Base-by-base conservation (phyloP, 371 early-diverging fungal species). In the Lichtheimia ornata region DNA sequence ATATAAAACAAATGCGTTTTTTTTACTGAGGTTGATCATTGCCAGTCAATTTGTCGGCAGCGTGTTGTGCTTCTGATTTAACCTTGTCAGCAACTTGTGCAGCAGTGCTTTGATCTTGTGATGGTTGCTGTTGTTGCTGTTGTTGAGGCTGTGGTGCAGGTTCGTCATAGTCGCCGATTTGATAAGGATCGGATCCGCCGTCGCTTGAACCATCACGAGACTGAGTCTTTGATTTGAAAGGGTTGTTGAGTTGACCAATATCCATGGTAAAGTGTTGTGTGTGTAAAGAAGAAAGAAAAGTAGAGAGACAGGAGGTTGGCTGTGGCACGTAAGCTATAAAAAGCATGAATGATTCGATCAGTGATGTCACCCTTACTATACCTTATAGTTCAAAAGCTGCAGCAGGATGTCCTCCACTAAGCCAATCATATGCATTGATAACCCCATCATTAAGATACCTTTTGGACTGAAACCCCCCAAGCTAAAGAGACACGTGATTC, bases 161-260 rank as follows among this genome's bases (percentile, higher is more conserved):
- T 17, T 70, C 61, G 28, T 78, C 79, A 51, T 78, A 78, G 56
- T 78, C 79, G n/a, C 79, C 79, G 35, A 74, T 66, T 42, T 72
- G 67, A 50, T 74, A 70, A 43, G 47, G 66, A 35, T 25, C 27
- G 41, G 50, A 14, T 47, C 18, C n/a, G 2, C 47, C 47, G 1
- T 20, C 22, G 4, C 12, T 15, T 15, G 54, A 12, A 24, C 25
- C 27, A 20, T 56, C 56, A 50, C 63, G 57, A 20, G 47, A 47
- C n/a, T 52, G 41, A 1, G 47, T 52, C 24, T 67, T 67, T 15
- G 70, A 63, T 11, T 53, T 35, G 52, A 67, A 70, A 40, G 71
- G 66, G 47, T 72, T 67, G 18, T 70, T 58, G 22, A 72, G 59
- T 50, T 79, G 43, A 40, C 79, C 79, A 51, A 76, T 69, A 58